Evolutionary conservation across 352 stramenopile species (phyloP).

Genomic region (Blastocystis sp.): DNA sequence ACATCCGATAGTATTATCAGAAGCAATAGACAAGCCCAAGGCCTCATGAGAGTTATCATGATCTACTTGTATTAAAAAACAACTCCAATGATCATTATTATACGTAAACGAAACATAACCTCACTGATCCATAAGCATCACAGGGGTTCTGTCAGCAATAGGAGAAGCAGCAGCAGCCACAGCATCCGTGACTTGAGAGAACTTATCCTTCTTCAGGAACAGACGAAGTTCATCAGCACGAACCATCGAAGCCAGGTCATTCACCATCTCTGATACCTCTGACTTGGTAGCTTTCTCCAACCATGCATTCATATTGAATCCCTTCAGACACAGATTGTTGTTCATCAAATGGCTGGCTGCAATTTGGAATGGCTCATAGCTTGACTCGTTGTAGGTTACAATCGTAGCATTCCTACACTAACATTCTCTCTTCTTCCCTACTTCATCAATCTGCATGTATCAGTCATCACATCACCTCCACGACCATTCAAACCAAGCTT

Average conservation of each 20-base stretch:
- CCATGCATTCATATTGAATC: constrained; percentile 56
- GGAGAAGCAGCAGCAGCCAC: constrained; percentile 55
- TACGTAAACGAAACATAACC: constrained; percentile 53
- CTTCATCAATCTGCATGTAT: constrained; percentile 47
- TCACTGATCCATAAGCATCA: constrained; percentile 62
- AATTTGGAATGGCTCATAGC: constrained; percentile 8
- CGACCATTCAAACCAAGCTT: constrained; percentile 78
- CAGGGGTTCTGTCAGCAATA: constrained; percentile 48
- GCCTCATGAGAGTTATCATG: not conserved
- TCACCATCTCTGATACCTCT: constrained; percentile 64
- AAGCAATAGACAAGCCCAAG: not conserved
- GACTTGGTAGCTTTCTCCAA: constrained; percentile 20
- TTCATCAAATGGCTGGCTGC: constrained; percentile 1
- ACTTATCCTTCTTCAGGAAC: constrained; percentile 65
- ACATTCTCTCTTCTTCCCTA: not conserved
- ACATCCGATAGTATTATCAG: not conserved
- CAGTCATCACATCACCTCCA: constrained; percentile 66
- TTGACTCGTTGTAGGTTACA: constrained; percentile 47
- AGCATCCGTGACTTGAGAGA: constrained; percentile 65
- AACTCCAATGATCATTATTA: constrained; percentile 28
- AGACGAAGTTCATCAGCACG: constrained; percentile 58
- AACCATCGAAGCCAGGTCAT: constrained; percentile 58
- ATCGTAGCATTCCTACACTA: not conserved
- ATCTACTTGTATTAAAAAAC: not conserved
- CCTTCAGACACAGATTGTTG: constrained; percentile 59